Base-by-base conservation (phyloP, 495 filamentous ascomycete genomes). In the Cryomyces antarcticus region DNA sequence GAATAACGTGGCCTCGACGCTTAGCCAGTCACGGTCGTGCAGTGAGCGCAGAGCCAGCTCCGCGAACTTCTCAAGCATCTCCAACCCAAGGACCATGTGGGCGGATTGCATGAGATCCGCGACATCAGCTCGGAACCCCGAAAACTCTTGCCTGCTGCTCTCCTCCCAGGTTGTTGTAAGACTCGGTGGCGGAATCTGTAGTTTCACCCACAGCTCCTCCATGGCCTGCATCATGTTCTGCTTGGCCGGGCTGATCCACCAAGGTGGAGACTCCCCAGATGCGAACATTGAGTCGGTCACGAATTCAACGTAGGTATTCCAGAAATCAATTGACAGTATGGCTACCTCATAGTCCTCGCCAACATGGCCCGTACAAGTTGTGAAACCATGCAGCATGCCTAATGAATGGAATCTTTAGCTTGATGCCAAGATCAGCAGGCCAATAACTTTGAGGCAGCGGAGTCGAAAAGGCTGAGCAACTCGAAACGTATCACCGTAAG, bases 1-100 rank as follows among this genome's bases (percentile, higher is more conserved):
- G 57, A 82, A 93, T 31, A 83, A 63, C 1, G 78, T 71, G 5
- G 80, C 80, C 56, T 95, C 89, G 28, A 93, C 70, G 38, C 79
- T 74, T 24, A 70, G 62, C 85, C 86, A 97, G 27, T 73, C 59
- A 41, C 64, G 64, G 28, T 57, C 62, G 38, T 63, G 48, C 2
- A 89, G 63, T 24, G 77, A 72, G 31, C 66, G 61, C 4, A 71
- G 59, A 38, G 80, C 70, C 35, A 77, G 63, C 36, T 72, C 62
- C 35, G 79, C 72, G 52, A 95, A 81, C 7, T 74, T 69, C 12
- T 73, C 65, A 12, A 94, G 68, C 30, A 94, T 53, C 4, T 68
- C 63, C 24, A 73, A 64, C 0, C 82, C 82, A 4, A 85, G 58
- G 5, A 85, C 62, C 0, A 77, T 65, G 50, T 81, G 93, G 28